Percentiles rank a stretch among this genome's conserved stretches.
Conservation (phyloP, 75 land plant species). For the Pinus tabuliformis region DNA sequence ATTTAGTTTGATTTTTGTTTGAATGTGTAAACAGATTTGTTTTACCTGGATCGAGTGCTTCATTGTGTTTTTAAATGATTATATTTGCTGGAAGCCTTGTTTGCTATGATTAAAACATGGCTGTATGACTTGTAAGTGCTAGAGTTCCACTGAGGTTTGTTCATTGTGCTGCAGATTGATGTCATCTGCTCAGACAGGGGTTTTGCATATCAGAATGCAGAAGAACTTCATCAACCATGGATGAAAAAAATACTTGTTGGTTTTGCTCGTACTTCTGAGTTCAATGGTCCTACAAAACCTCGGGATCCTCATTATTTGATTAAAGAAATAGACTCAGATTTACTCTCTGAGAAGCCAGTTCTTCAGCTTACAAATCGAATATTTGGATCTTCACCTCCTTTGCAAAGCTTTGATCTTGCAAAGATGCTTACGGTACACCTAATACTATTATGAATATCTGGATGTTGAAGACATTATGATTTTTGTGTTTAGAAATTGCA, state of each 20-base stretch:
- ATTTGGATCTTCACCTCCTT: constrained; percentile 94
- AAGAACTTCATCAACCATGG: constrained; percentile 82
- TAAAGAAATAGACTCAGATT: constrained; percentile 64
- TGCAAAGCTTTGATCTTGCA: constrained; percentile 94
- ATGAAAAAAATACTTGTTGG: constrained; percentile 80
- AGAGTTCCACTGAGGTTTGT: constrained; percentile 6
- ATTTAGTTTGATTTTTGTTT: background rate
- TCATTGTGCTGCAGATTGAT: constrained; percentile 51
- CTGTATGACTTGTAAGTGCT: background rate
- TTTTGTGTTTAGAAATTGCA: background rate
- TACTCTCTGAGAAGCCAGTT: constrained; percentile 49
- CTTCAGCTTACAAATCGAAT: constrained; percentile 70
- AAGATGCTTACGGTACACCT: constrained; percentile 80
- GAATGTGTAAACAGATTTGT: background rate
- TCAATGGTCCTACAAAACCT: constrained; percentile 82
- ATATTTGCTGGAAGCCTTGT: background rate
- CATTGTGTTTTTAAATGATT: background rate
- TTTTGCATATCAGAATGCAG: constrained; percentile 63
- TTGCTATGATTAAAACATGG: background rate
- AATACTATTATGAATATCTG: background rate
- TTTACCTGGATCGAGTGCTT: background rate
- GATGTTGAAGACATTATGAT: background rate
- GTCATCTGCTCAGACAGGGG: constrained; percentile 74
- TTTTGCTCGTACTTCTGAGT: constrained; percentile 90
- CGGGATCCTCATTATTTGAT: constrained; percentile 46